These are phyloP conservation scores for Henckelia pumila DNA, from an alignment of 257 asterid genomes.

Conservation along the genomic window DNA sequence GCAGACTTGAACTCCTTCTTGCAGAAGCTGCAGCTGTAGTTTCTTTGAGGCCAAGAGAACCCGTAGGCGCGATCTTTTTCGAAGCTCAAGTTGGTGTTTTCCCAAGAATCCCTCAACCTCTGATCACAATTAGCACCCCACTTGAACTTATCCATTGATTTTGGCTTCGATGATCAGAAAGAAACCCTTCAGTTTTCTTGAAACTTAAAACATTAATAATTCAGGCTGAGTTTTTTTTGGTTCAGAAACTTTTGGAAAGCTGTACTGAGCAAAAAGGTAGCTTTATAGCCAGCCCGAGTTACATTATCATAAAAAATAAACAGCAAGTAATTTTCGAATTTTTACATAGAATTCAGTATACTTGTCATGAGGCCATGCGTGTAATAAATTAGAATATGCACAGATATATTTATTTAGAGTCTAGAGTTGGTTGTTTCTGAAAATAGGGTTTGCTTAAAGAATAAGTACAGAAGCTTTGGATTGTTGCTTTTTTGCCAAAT, in stretches of 20 bases:
- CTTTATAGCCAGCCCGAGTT: slow-evolving; percentile 4
- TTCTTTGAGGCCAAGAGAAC: slow-evolving; percentile 61
- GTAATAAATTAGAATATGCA: background rate
- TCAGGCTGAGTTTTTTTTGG: slow-evolving; percentile 3
- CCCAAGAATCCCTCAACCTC: slow-evolving; percentile 30
- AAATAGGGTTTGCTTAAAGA: slow-evolving; percentile 47
- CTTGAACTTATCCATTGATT: slow-evolving; percentile 46
- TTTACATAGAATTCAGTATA: background rate
- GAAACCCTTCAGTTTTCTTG: background rate
- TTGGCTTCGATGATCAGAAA: too few relatives aligned
- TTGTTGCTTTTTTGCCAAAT: slow-evolving; percentile 36
- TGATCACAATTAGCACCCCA: slow-evolving; percentile 32
- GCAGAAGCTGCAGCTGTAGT: slow-evolving; percentile 62
- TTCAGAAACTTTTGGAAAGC: background rate
- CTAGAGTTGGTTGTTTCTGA: slow-evolving; percentile 36
- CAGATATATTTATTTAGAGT: background rate
- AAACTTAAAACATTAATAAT: slow-evolving; percentile 16
- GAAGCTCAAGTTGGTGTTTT: slow-evolving; percentile 36
- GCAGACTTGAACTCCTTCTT: slow-evolving; percentile 74
- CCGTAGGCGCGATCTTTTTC: slow-evolving; percentile 45
- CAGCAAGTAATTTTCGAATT: background rate
- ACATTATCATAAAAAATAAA: background rate
- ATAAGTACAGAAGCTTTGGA: slow-evolving; percentile 35
- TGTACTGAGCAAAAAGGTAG: background rate
- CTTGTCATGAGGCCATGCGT: background rate